Conservation (phyloP, 352 stramenopile genomes). For the Globisporangium alternatum region DNA sequence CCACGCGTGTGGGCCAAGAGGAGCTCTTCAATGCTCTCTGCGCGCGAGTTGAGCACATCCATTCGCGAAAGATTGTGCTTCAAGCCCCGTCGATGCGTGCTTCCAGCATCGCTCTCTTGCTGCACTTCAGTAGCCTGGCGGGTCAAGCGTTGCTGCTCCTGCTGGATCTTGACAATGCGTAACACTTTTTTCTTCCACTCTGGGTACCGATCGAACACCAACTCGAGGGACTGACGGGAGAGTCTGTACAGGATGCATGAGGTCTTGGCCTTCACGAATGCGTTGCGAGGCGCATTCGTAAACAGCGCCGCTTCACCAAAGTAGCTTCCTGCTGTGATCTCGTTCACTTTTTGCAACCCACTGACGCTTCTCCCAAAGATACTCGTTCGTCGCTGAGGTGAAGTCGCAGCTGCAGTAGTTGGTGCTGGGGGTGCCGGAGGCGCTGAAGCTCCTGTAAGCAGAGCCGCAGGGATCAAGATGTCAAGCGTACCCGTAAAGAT, state of each 20-base stretch:
- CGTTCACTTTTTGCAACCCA: constrained; percentile 44
- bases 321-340: constrained; percentile 56
- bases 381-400: background rate
- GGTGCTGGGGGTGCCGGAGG: background rate
- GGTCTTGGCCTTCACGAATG: constrained; percentile 54
- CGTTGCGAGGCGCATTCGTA: constrained; percentile 53
- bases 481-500: constrained; percentile 57
- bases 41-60: constrained; percentile 42
- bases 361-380: background rate
- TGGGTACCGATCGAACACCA: constrained; percentile 58
- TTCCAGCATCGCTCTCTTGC: constrained; percentile 16
- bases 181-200: constrained; percentile 68
- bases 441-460: constrained; percentile 1
- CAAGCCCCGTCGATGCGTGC: constrained; percentile 19
- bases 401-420: background rate
- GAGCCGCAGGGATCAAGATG: constrained; percentile 37
- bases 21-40: constrained; percentile 50
- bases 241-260: constrained; percentile 62
- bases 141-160: constrained; percentile 54
- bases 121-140: constrained; percentile 42
- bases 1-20: constrained; percentile 33
- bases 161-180: constrained; percentile 58
- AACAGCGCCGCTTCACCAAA: constrained; percentile 60
- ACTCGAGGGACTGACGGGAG: constrained; percentile 48
- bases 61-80: constrained; percentile 33